These are phyloP conservation scores for Populus trichocarpa DNA, from an alignment of 441 rosid species.

Conservation along the genomic window DNA sequence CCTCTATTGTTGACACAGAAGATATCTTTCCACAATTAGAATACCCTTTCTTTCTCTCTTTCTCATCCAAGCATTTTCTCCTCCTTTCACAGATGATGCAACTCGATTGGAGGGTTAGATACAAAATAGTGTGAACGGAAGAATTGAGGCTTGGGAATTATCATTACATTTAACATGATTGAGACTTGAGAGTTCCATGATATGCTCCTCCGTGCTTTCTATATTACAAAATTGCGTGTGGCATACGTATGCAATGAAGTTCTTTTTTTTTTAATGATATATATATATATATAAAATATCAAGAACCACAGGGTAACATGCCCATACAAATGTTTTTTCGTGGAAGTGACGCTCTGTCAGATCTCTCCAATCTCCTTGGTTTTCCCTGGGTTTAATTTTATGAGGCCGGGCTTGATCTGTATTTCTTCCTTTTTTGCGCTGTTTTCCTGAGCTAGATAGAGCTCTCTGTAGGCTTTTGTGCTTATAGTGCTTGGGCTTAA, in stretches of 20 bases:
- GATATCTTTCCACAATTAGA: neutral
- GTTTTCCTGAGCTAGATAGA: neutral
- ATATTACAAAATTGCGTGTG: neutral
- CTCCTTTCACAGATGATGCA: neutral
- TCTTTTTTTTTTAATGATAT: too few species aligned
- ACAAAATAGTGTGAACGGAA: conserved; percentile 26
- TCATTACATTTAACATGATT: neutral
- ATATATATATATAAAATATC: too few species aligned
- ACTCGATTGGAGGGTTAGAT: conserved; percentile 11
- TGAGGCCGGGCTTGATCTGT: neutral
- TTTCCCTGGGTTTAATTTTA: neutral
- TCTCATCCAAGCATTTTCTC: neutral
- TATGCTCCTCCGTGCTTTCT: neutral
- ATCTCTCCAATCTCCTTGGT: neutral
- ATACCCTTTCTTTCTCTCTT: neutral
- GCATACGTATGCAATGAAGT: neutral
- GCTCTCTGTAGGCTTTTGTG: neutral
- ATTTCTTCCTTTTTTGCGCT: neutral
- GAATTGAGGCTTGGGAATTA: neutral
- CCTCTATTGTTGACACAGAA: neutral
- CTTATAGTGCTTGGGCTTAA: neutral
- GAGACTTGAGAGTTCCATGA: neutral
- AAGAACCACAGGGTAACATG: too few species aligned
- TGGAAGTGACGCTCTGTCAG: neutral
- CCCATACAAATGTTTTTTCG: neutral